Percentiles rank a stretch among this genome's conserved stretches.
phyloP scores from a whole-genome alignment of 2,329 filamentous ascomycete species.

The Nemania sp. region DNA sequence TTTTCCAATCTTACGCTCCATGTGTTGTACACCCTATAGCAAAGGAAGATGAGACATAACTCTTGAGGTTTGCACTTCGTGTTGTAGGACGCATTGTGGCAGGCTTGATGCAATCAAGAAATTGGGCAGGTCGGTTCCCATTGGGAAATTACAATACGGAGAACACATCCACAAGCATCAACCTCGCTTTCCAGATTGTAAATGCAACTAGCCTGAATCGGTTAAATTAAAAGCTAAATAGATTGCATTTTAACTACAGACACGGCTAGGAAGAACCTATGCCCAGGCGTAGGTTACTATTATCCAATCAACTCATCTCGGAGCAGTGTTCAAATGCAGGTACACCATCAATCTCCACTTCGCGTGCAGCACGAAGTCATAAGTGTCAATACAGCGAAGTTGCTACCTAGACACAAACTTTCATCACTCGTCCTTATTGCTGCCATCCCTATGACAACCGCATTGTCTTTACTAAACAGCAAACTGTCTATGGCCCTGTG shows the following conservation, averaged over 20 bases:
- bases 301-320: constrained; percentile 9
- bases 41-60: too few species aligned
- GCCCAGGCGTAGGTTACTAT: background rate
- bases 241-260: constrained; percentile 19
- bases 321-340: constrained; percentile 21
- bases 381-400: background rate
- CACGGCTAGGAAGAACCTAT: constrained; percentile 1
- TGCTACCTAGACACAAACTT: background rate
- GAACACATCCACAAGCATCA: constrained; percentile 11
- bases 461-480: too few species aligned
- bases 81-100: too few species aligned
- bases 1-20: too few species aligned
- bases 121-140: too few species aligned
- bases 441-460: too few species aligned
- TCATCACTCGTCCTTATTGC: too few species aligned
- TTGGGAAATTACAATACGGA: constrained; percentile 24
- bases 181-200: constrained; percentile 10
- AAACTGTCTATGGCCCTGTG: too few species aligned
- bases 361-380: constrained; percentile 1
- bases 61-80: too few species aligned
- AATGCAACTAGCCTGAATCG: constrained; percentile 4
- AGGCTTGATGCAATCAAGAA: too few species aligned
- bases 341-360: constrained; percentile 10
- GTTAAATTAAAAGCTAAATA: too few species aligned
- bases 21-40: too few species aligned